These are phyloP conservation scores for Phaffomyces opuntiae DNA, from an alignment of 805 yeast species.

Conservation along the genomic window DNA sequence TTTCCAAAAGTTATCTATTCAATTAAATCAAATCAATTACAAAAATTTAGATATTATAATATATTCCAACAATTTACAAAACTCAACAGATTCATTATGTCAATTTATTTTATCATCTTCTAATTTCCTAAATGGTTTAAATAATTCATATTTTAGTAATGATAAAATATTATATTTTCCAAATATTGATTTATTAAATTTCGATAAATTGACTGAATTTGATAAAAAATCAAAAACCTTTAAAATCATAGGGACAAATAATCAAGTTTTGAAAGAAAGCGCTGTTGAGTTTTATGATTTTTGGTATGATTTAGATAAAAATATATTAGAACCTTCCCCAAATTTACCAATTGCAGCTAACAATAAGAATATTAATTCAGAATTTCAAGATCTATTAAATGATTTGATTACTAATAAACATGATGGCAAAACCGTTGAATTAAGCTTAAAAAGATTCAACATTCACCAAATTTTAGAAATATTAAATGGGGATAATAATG, in stretches of 20 bases:
- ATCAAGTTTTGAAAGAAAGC: constrained; percentile 48
- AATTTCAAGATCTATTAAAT: constrained; percentile 10
- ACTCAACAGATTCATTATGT: constrained; percentile 33
- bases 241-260: constrained; percentile 61
- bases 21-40: constrained; percentile 29
- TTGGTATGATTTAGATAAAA: constrained; percentile 51
- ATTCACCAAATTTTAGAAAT: constrained; percentile 27
- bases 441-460: constrained; percentile 25
- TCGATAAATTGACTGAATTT: constrained; percentile 34
- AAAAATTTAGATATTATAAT: constrained; percentile 34
- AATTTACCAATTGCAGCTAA: constrained; percentile 9
- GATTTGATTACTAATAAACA: constrained; percentile 17
- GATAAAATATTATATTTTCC: constrained; percentile 43
- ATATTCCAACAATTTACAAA: constrained; percentile 25
- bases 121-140: constrained; percentile 33
- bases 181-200: constrained; percentile 51
- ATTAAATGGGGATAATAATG: constrained; percentile 11
- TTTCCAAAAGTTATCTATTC: constrained; percentile 26
- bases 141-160: constrained; percentile 36
- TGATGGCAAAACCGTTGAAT: constrained; percentile 22
- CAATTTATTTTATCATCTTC: constrained; percentile 37
- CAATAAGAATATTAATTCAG: constrained; percentile 14
- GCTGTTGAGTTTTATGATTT: constrained; percentile 52
- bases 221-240: constrained; percentile 13
- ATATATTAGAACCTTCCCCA: constrained; percentile 22